Percentiles rank a stretch among this genome's conserved stretches.
Conservation (phyloP, 768 basidiomycete genomes). For the Coprinellus micaceus region DNA sequence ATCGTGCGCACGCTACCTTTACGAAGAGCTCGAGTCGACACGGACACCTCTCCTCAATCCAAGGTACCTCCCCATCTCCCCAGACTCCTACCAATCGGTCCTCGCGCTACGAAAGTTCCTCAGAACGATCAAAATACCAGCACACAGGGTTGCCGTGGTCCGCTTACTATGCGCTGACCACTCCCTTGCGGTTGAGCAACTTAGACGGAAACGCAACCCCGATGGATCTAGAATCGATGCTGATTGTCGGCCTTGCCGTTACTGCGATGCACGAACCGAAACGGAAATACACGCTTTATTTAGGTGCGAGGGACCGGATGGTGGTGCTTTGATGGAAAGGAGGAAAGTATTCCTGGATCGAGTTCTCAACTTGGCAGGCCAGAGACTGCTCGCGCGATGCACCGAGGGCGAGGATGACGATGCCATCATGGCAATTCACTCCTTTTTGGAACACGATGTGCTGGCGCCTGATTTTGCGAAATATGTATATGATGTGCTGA, state of each 20-base stretch:
- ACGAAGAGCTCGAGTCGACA: neutral
- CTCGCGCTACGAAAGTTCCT: neutral
- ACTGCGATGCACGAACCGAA: neutral
- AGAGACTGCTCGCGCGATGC: neutral
- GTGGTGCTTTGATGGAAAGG: neutral
- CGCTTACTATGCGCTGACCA: neutral
- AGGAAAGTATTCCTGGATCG: neutral
- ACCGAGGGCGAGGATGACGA: neutral
- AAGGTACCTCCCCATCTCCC: neutral
- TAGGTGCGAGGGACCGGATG: neutral
- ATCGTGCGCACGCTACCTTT: neutral
- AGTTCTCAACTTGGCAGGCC: neutral
- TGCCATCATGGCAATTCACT: neutral
- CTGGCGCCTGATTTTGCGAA: neutral
- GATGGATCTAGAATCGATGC: neutral
- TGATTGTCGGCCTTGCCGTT: neutral
- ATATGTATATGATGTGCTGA: neutral
- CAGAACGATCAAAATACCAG: neutral
- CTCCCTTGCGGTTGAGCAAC: neutral
- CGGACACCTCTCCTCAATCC: neutral
- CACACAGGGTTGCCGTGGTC: neutral
- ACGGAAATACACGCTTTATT: neutral
- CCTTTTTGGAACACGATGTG: neutral
- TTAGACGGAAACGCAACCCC: neutral
- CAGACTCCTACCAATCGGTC: neutral